phyloP scores from a whole-genome alignment of 257 asterid genomes.

The Henckelia pumila region DNA sequence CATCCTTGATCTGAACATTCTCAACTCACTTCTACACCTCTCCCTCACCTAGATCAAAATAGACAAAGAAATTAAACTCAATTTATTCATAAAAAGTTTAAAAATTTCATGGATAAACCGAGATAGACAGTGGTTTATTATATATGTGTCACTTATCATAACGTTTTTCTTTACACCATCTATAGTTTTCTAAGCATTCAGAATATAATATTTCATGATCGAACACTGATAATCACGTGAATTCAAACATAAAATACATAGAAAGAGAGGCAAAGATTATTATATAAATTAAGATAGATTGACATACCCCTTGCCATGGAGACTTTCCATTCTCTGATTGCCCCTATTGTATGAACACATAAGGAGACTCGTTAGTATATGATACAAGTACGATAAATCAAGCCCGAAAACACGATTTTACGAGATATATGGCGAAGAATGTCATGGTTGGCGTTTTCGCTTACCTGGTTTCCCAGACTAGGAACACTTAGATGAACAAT shows the following conservation, averaged over 20 bases:
- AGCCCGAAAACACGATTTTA: too few species aligned
- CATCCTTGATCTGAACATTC: slow-evolving; percentile 58
- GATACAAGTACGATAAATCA: not conserved
- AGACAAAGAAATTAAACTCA: too few species aligned
- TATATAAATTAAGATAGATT: too few species aligned
- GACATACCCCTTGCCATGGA: slow-evolving; percentile 78
- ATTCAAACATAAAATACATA: too few species aligned
- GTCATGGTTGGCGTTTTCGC: not conserved
- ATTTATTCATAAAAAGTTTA: too few species aligned
- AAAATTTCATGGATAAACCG: too few species aligned
- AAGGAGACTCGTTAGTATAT: not conserved
- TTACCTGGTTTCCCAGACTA: slow-evolving; percentile 75
- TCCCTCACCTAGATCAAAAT: slow-evolving; percentile 49
- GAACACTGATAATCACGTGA: too few species aligned
- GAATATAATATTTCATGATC: too few species aligned
- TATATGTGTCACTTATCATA: not conserved
- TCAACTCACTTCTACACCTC: slow-evolving; percentile 73
- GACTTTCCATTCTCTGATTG: slow-evolving; percentile 52
- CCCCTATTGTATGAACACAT: slow-evolving; percentile 43
- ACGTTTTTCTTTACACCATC: too few species aligned
- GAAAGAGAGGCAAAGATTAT: too few species aligned
- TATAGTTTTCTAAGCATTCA: too few species aligned
- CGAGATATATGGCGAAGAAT: not conserved
- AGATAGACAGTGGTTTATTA: too few species aligned
- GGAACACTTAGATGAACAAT: slow-evolving; percentile 77